Conservation (phyloP, 2,329 filamentous ascomycete genomes). For the Fusarium decemcellulare region DNA sequence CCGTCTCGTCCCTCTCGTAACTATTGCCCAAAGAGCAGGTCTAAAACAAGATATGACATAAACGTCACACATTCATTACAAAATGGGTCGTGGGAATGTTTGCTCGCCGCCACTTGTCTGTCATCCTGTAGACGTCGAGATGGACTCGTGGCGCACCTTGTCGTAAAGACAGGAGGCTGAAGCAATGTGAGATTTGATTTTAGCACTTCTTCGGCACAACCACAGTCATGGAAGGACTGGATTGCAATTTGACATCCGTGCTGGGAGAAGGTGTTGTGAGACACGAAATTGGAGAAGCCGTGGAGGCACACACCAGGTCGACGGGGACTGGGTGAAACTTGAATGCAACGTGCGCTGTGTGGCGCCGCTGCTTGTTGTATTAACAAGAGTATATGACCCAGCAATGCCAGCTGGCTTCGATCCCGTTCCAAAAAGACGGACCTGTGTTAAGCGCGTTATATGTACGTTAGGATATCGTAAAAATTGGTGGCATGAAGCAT, state of each 20-base stretch:
- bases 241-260: slow-evolving; percentile 99
- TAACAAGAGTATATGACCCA: slow-evolving; percentile 45
- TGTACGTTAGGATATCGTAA: slow-evolving; percentile 49
- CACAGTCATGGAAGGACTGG: slow-evolving; percentile 85
- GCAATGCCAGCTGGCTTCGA: slow-evolving; percentile 23
- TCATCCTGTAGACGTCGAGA: slow-evolving; percentile 26
- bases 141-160: slow-evolving; percentile 43
- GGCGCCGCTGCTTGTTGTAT: slow-evolving; percentile 42
- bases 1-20: background rate
- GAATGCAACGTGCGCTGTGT: slow-evolving; percentile 35
- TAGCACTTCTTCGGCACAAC: slow-evolving; percentile 99
- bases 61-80: slow-evolving; percentile 22
- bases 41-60: slow-evolving; percentile 13
- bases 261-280: slow-evolving; percentile 60
- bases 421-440: slow-evolving; percentile 26
- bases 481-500: slow-evolving; percentile 34
- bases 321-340: slow-evolving; percentile 25
- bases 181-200: slow-evolving; percentile 69
- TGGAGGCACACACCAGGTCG: slow-evolving; percentile 2
- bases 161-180: slow-evolving; percentile 46
- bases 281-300: background rate
- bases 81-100: slow-evolving; percentile 35
- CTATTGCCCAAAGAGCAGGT: slow-evolving; percentile 2
- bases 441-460: slow-evolving; percentile 38
- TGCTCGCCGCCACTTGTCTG: slow-evolving; percentile 48